Percentiles rank a stretch among this genome's conserved stretches.
Conservation (phyloP, 1,284 basidiomycete species). For the Ustilago curta region DNA sequence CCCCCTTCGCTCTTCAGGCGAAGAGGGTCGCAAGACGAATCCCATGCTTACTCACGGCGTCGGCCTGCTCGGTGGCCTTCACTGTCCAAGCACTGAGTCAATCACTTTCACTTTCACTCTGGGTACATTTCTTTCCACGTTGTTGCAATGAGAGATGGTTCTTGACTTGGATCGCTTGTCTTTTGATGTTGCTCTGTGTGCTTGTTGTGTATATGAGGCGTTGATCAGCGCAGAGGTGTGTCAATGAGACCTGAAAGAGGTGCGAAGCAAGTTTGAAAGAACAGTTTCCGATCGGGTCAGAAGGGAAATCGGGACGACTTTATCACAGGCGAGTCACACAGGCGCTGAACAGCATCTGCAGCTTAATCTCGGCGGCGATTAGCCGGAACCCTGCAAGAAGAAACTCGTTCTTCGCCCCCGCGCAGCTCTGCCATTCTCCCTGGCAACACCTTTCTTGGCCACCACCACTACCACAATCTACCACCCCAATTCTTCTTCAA, state of each 20-base stretch:
- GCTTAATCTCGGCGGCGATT: no score
- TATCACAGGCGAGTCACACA: constrained; percentile 14
- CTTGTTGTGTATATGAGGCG: not conserved
- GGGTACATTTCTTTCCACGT: constrained; percentile 36
- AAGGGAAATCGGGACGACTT: constrained; percentile 29
- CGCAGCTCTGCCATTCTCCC: no score
- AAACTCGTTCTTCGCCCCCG: constrained; percentile 3
- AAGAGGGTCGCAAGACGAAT: constrained; percentile 25
- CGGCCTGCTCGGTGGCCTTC: constrained; percentile 28
- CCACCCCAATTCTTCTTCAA: not conserved
- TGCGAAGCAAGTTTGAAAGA: not conserved
- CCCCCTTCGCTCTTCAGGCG: constrained; percentile 3
- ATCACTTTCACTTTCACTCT: constrained; percentile 59
- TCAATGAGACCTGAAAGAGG: no score
- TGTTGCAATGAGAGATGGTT: not conserved
- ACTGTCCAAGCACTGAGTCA: constrained; percentile 53
- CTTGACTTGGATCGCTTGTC: no score
- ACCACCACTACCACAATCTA: not conserved
- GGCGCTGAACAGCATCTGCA: no score
- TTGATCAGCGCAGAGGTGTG: no score
- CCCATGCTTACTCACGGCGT: constrained; percentile 60
- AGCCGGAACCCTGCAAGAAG: constrained; percentile 21
- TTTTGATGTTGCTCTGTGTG: no score
- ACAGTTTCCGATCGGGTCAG: no score
- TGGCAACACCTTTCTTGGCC: not conserved